Conservation (phyloP, 768 basidiomycete genomes). For the Mycena kentingensis region DNA sequence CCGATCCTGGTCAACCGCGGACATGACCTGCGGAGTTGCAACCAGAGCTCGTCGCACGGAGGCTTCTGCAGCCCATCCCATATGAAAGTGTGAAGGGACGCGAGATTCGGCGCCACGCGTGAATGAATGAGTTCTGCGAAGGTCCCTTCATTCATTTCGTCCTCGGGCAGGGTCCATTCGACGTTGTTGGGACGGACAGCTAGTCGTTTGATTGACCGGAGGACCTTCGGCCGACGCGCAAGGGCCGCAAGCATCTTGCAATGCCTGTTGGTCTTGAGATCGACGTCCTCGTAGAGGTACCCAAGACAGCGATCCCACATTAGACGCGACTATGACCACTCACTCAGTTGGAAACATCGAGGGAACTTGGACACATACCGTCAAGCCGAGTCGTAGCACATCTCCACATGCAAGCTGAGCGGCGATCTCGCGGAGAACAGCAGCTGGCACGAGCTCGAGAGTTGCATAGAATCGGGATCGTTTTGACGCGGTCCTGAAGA, state of each 20-base stretch:
- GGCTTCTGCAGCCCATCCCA: constrained; percentile 45
- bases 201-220: constrained; percentile 32
- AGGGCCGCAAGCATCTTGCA: constrained; percentile 44
- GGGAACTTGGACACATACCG: neutral
- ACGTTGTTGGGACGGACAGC: constrained; percentile 36
- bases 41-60: constrained; percentile 36
- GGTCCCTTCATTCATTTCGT: constrained; percentile 34
- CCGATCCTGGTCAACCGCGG: constrained; percentile 36
- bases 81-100: constrained; percentile 33
- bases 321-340: neutral
- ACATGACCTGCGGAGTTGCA: constrained; percentile 34
- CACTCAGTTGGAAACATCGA: neutral
- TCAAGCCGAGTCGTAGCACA: constrained; percentile 6
- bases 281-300: constrained; percentile 8
- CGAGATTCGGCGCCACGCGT: constrained; percentile 27
- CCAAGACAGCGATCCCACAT: constrained; percentile 3
- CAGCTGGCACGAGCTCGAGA: constrained; percentile 6
- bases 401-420: constrained; percentile 6
- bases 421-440: constrained; percentile 12
- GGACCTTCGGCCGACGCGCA: constrained; percentile 35
- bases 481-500: neutral
- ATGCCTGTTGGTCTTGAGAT: constrained; percentile 13
- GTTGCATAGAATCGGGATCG: neutral
- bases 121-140: constrained; percentile 33
- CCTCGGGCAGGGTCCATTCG: constrained; percentile 36